phyloP scores from a whole-genome alignment of 2,329 filamentous ascomycete species.

The Talaromyces albobiverticillius region DNA sequence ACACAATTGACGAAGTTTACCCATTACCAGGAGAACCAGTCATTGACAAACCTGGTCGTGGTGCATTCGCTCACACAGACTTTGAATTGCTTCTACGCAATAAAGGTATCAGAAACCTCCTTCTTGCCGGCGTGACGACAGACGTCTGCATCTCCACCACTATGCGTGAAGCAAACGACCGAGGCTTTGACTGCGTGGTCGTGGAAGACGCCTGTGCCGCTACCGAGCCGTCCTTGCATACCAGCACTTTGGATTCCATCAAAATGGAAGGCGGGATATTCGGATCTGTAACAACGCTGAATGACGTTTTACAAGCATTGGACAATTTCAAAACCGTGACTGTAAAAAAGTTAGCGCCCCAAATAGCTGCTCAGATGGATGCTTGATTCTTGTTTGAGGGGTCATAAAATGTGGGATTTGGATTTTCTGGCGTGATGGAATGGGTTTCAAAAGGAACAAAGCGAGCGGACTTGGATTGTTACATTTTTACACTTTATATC shows the following conservation, averaged over 20 bases:
- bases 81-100: slow-evolving; percentile 52
- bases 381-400: background rate
- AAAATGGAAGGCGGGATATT: slow-evolving; percentile 49
- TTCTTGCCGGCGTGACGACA: slow-evolving; percentile 55
- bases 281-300: slow-evolving; percentile 37
- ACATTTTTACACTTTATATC: too few relatives aligned
- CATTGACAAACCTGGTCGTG: slow-evolving; percentile 55
- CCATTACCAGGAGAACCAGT: slow-evolving; percentile 49
- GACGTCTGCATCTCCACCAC: slow-evolving; percentile 57
- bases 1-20: slow-evolving; percentile 54
- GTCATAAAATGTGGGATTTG: background rate
- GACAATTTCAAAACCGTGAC: slow-evolving; percentile 41
- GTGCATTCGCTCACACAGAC: slow-evolving; percentile 55
- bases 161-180: slow-evolving; percentile 56
- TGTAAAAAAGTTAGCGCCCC: slow-evolving; percentile 42
- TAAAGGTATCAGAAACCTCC: slow-evolving; percentile 51
- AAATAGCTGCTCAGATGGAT: slow-evolving; percentile 26
- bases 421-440: background rate
- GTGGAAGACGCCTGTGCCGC: slow-evolving; percentile 50
- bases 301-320: slow-evolving; percentile 39
- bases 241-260: slow-evolving; percentile 41
- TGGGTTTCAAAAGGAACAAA: background rate
- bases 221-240: slow-evolving; percentile 39
- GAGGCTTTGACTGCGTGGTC: slow-evolving; percentile 53
- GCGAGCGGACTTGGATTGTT: background rate